Base-by-base conservation (phyloP, 2,329 filamentous ascomycete genomes). In the Colletotrichum nymphaeae region DNA sequence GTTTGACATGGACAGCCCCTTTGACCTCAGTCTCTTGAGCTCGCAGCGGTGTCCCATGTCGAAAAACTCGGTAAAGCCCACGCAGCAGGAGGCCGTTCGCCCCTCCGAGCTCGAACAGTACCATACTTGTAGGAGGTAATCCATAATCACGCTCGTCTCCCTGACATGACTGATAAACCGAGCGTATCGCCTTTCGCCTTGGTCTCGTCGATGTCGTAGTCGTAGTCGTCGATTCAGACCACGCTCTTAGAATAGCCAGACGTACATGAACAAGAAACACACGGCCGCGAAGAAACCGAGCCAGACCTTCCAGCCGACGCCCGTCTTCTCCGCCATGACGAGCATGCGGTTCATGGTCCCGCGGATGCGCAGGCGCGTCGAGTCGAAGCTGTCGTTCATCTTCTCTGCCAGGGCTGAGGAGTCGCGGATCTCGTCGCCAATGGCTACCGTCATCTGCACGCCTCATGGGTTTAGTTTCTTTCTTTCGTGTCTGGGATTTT, bases 331-430 rank as follows among this genome's bases (percentile, higher is more conserved):
- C 5, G 97, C 97, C 97, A 99, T 99, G 67, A 96, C 81, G 76
- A 98, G 85, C 97, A 99, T 99, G 72, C 95, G 89, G 81, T 95
- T 98, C 97, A 99, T 98, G 22, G 97, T 98, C 67, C 96, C 95
- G 57, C 92, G 90, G 75, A 99, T 86, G 75, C 94, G 90, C 65
- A 95, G 85, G 42, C 95, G 88, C 66, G 96, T 97, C 78, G 90
- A 91, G 81, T 98, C 96, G 81, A 98, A 99, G 5, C 91, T 90
- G 80, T 98, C 94, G 83, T 98, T 98, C 93, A 99, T 98, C 84
- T 95, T 96, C 78, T 98, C 95, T 2, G 95, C 94, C 4, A 98
- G 88, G 2, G 94, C 92, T 2, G 94, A 94, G 16, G 94, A 97
- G 75, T 97, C 94, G 77, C 96, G 91, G 79, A 98, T 98, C 84